A percentile compares a stretch with the other conserved stretches of the same genome.
Evolutionary conservation across 2,329 filamentous ascomycete genomes (phyloP).

Genomic region (Talaromyces sp.): DNA sequence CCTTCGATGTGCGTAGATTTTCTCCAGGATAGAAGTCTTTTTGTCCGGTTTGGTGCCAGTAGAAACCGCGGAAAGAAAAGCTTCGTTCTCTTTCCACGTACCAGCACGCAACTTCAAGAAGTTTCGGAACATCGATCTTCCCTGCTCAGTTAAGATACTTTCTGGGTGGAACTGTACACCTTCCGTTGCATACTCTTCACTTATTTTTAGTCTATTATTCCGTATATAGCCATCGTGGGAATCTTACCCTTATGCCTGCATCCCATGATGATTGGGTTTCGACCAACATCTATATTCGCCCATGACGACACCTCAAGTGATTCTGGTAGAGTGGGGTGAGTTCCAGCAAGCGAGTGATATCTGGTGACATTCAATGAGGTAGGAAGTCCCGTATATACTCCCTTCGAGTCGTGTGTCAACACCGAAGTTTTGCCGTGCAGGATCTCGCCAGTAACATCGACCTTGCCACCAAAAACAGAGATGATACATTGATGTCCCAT

Average conservation of each 20-base stretch:
- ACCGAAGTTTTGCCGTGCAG: slow-evolving; percentile 95
- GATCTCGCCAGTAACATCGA: slow-evolving; percentile 91
- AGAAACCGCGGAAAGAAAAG: slow-evolving; percentile 21
- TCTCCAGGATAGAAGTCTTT: slow-evolving; percentile 81
- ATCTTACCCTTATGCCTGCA: slow-evolving; percentile 71
- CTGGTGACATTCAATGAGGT: slow-evolving; percentile 83
- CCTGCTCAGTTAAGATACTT: slow-evolving; percentile 88
- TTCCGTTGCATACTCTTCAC: slow-evolving; percentile 59
- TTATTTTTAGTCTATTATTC: slow-evolving; percentile 52
- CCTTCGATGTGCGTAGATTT: slow-evolving; percentile 80
- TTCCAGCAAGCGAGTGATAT: slow-evolving; percentile 94
- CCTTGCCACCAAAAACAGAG: slow-evolving; percentile 84
- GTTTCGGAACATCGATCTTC: slow-evolving; percentile 85
- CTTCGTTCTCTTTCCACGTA: slow-evolving; percentile 80
- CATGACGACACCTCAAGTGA: slow-evolving; percentile 88
- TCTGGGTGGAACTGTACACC: slow-evolving; percentile 98
- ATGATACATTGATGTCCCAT: slow-evolving; percentile 99
- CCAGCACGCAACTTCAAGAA: slow-evolving; percentile 85
- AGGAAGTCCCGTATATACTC: slow-evolving; percentile 79
- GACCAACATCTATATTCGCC: slow-evolving; percentile 61
- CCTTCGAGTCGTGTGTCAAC: slow-evolving; percentile 81
- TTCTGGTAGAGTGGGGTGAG: slow-evolving; percentile 77
- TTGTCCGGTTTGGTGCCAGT: slow-evolving; percentile 45
- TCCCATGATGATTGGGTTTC: slow-evolving; percentile 89
- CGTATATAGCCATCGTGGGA: background rate